Evolutionary conservation across 176 grass and related monocot species (phyloP).

Genomic region (Luzula sylvatica): DNA sequence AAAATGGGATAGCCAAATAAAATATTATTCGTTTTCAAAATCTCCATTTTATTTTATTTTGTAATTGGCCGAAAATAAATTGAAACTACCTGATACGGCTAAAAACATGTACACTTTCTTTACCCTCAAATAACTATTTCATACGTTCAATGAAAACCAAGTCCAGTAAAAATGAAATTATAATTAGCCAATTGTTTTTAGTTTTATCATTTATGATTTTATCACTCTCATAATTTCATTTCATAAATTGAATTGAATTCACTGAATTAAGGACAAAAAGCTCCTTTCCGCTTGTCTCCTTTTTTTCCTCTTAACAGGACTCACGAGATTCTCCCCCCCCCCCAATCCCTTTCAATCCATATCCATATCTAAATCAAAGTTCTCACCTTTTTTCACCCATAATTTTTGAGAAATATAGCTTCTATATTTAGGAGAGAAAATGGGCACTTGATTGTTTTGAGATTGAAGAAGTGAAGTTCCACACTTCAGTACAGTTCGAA

Average conservation of each 20-base stretch:
- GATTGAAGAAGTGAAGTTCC: constrained; percentile 17
- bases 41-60: too few relatives aligned
- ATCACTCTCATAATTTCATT: not conserved
- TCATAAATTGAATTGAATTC: not conserved
- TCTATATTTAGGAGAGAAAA: not conserved
- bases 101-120: too few relatives aligned
- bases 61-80: too few relatives aligned
- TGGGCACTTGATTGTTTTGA: not conserved
- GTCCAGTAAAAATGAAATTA: too few relatives aligned
- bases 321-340: too few relatives aligned
- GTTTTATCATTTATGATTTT: not conserved
- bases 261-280: constrained; percentile 14
- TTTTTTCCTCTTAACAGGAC: not conserved
- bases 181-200: not conserved
- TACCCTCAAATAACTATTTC: too few relatives aligned
- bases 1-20: too few relatives aligned
- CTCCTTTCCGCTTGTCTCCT: constrained; percentile 11
- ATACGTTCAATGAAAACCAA: too few relatives aligned
- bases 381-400: not conserved
- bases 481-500: constrained; percentile 5
- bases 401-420: not conserved
- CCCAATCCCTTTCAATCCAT: too few relatives aligned
- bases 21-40: too few relatives aligned
- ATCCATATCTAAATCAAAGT: constrained; percentile 12
- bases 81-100: too few relatives aligned